Conservation (phyloP, 805 yeast species). For the Ogataea trehaloabstinens region DNA sequence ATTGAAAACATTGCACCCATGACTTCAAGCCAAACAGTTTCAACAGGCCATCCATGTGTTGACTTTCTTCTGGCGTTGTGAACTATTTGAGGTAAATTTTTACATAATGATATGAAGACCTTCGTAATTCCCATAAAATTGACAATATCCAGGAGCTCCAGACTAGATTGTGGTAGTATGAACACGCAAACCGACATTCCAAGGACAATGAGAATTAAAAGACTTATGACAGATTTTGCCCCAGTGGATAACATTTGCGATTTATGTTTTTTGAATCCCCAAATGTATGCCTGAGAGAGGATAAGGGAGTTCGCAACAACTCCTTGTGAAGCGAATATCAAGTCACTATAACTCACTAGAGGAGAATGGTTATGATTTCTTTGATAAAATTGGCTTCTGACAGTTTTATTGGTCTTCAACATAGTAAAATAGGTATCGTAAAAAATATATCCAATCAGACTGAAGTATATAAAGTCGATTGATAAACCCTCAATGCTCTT, state of each 20-base stretch:
- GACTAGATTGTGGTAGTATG: constrained; percentile 4
- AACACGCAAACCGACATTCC: constrained; percentile 2
- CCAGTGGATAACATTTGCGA: constrained; percentile 16
- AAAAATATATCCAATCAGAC: constrained; percentile 20
- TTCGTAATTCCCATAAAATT: constrained; percentile 21
- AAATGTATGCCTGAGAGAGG: constrained; percentile 20
- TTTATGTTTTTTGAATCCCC: constrained; percentile 19
- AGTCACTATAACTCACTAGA: constrained; percentile 20
- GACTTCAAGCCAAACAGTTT: constrained; percentile 19
- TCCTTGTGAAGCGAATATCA: constrained; percentile 21
- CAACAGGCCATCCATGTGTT: constrained; percentile 27
- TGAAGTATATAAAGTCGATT: constrained; percentile 23
- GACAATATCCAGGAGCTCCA: constrained; percentile 17
- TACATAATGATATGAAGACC: constrained; percentile 19
- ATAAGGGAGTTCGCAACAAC: constrained; percentile 12
- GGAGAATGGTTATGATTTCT: constrained; percentile 11
- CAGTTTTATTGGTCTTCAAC: constrained; percentile 15
- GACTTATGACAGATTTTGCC: constrained; percentile 4
- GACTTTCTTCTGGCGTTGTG: constrained; percentile 23
- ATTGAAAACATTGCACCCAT: constrained; percentile 22
- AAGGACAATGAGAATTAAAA: neutral
- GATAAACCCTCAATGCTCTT: constrained; percentile 24
- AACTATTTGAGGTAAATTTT: constrained; percentile 21
- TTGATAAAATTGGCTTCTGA: constrained; percentile 18
- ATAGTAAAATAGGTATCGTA: constrained; percentile 19